Conservation (phyloP, 495 filamentous ascomycete genomes). For the Neurospora cerealis region DNA sequence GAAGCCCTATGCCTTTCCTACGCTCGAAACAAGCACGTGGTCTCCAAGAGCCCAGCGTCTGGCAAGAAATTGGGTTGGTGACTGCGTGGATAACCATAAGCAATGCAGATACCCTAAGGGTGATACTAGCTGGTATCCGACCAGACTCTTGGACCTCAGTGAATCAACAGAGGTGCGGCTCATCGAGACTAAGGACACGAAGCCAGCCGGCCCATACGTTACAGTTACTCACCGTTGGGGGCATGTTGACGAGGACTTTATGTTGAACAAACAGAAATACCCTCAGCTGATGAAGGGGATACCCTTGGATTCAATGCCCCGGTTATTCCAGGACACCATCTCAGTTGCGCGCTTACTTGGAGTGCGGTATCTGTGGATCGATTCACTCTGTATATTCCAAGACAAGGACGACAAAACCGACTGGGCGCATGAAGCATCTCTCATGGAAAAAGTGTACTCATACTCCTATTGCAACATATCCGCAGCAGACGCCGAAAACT, state of each 20-base stretch:
- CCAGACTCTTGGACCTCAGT: neutral
- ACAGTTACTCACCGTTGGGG: conserved; percentile 3
- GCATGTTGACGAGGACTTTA: neutral
- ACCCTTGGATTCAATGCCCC: neutral
- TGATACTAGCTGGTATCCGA: neutral
- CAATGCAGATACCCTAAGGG: neutral
- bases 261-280: neutral
- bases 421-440: neutral
- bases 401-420: neutral
- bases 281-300: neutral
- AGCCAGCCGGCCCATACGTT: neutral
- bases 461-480: neutral
- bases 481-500: neutral
- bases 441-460: neutral
- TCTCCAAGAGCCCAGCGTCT: neutral
- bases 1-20: neutral
- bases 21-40: neutral
- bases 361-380: neutral
- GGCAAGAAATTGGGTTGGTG: neutral
- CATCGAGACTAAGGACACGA: neutral
- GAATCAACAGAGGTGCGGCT: neutral
- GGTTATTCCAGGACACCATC: neutral
- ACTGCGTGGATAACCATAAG: neutral
- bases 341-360: neutral
- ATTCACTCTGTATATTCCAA: neutral